phyloP scores from a whole-genome alignment of 2,329 filamentous ascomycete genomes.

The Lasiodiplodia gonubiensis region DNA sequence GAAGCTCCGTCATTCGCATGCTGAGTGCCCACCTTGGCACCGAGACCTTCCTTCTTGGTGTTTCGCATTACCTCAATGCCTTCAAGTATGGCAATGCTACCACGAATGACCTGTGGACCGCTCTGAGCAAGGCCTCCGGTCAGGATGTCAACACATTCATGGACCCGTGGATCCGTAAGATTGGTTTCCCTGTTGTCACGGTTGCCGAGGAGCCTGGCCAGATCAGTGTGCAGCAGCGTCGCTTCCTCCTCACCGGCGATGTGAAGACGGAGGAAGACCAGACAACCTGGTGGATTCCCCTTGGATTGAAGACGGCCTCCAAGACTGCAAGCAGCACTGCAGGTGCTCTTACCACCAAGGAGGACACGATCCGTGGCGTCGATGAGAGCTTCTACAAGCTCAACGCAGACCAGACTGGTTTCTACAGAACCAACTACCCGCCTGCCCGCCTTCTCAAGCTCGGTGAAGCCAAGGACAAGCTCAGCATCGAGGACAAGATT shows the following conservation, averaged over 20 bases:
- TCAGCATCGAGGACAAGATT: constrained; percentile 89
- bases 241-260: constrained; percentile 91
- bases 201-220: constrained; percentile 83
- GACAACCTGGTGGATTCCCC: constrained; percentile 94
- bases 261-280: constrained; percentile 88
- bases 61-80: constrained; percentile 85
- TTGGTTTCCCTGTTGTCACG: constrained; percentile 90
- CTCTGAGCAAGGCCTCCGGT: constrained; percentile 84
- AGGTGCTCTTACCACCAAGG: constrained; percentile 74
- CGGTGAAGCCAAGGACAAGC: constrained; percentile 73
- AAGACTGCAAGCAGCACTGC: constrained; percentile 63
- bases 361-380: constrained; percentile 75
- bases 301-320: constrained; percentile 80
- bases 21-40: constrained; percentile 86
- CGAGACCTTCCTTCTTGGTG: constrained; percentile 87
- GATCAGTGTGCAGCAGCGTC: constrained; percentile 80
- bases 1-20: constrained; percentile 96
- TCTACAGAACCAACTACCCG: constrained; percentile 92
- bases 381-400: constrained; percentile 89
- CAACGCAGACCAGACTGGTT: constrained; percentile 87
- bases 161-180: constrained; percentile 93
- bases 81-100: constrained; percentile 90
- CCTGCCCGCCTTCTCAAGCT: constrained; percentile 81
- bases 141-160: constrained; percentile 87
- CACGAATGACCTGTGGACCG: constrained; percentile 88